Base-by-base conservation (phyloP, 2,329 filamentous ascomycete species). In the Cryphonectria japonica region DNA sequence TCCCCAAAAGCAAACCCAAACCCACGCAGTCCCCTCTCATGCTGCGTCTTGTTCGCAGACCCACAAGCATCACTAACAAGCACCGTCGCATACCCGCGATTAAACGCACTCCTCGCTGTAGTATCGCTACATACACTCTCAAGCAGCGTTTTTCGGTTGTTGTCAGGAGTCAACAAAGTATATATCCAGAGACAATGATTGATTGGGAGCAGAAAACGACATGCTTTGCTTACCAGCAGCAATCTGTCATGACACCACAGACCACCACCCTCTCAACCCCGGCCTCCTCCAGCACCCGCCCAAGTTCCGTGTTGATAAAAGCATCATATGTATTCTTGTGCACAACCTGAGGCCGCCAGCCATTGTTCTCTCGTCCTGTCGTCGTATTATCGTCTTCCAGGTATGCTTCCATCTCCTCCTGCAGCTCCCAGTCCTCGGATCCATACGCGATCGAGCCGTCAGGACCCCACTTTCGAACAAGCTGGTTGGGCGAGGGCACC, bases 211-310 rank as follows among this genome's bases (percentile, higher is more conserved):
- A n/a, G 19, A 7, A n/a, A n/a, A n/a, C 19, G 46, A 9, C 19
- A n/a, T 13, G 41, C 41, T 43, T 43, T 54, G 52, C 54, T 67
- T n/a, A 67, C 52, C 77, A 79, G 72, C 81, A 83, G 69, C 80
- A 82, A 74, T 83, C 80, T 62, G 81, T 83, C 80, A 83, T 82
- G 29, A 82, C 81, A 9, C 82, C 81, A 69, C 79, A 80, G 5
- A 82, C 77, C 13, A 83, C 75, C 16, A 82, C 75, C 43, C 79
- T 77, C 66, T 78, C 75, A 1, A 81, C 75, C 0, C 68, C 73
- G 7, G 74, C 70, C n/a, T 73, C 72, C 62, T 76, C 71, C 67
- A 82, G 69, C 29, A 76, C 54, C 34, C 71, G 46, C 43, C 77
- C 76, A 50, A 83, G 73, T 16, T 76, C 72, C 22, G 80, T 80